Percentiles rank a stretch among this genome's conserved stretches.
These are phyloP conservation scores for Dryadomyces sulphureus DNA, from an alignment of 2,329 filamentous ascomycete species.

Conservation along the genomic window DNA sequence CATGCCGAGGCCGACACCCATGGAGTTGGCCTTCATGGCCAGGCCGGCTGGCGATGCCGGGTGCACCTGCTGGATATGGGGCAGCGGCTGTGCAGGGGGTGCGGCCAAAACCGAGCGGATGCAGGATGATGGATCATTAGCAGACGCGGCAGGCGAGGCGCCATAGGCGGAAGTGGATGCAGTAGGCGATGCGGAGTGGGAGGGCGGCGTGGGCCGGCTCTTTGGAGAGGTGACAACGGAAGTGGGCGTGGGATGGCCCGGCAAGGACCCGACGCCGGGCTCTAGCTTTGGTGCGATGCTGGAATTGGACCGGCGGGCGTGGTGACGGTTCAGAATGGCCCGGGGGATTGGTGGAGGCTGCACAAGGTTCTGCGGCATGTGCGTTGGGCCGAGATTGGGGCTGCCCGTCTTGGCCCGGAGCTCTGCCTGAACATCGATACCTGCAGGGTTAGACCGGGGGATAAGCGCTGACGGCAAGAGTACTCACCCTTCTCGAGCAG, in stretches of 20 bases:
- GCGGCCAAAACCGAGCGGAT: constrained; percentile 24
- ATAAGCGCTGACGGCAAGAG: background rate
- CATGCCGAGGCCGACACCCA: constrained; percentile 9
- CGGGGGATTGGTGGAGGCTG: constrained; percentile 66
- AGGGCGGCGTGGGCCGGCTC: constrained; percentile 68
- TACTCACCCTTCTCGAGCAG: constrained; percentile 82
- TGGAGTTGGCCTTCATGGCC: constrained; percentile 23
- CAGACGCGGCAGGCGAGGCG: constrained; percentile 23
- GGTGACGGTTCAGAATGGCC: constrained; percentile 67
- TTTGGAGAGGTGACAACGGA: constrained; percentile 51
- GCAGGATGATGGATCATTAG: constrained; percentile 27
- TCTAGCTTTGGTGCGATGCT: constrained; percentile 65
- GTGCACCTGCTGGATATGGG: constrained; percentile 1
- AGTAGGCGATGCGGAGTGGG: constrained; percentile 48
- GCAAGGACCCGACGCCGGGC: constrained; percentile 30
- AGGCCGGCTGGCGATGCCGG: background rate
- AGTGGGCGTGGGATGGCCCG: constrained; percentile 18
- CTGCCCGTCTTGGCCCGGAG: constrained; percentile 84
- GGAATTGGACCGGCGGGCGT: constrained; percentile 54
- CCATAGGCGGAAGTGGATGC: constrained; percentile 30
- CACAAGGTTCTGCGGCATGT: constrained; percentile 52
- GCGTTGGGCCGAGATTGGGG: constrained; percentile 59
- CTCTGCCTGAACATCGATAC: constrained; percentile 94
- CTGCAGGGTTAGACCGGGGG: constrained; percentile 25
- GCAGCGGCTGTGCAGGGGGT: constrained; percentile 12